Percentiles rank a stretch among this genome's conserved stretches.
Conservation (phyloP, 2,329 filamentous ascomycete species). For the Blastomyces gilchristii region DNA sequence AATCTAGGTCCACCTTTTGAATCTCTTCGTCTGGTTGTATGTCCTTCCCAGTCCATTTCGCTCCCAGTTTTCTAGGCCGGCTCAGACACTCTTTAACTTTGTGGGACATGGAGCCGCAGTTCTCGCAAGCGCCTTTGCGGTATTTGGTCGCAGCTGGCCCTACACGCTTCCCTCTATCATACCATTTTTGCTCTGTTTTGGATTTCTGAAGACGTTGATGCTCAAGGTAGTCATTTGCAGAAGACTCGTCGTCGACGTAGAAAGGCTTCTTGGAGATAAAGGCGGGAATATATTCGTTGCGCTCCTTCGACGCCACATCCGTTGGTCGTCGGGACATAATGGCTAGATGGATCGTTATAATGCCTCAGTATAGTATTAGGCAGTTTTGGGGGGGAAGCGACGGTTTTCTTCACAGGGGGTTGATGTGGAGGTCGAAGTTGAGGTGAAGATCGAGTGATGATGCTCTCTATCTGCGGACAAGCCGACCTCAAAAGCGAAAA, state of each 20-base stretch:
- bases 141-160: conserved; percentile 91
- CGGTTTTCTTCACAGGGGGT: neutral
- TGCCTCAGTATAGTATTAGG: neutral
- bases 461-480: neutral
- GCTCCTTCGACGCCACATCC: conserved; percentile 59
- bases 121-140: conserved; percentile 95
- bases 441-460: neutral
- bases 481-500: neutral
- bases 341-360: neutral
- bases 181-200: conserved; percentile 71
- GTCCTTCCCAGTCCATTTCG: conserved; percentile 82
- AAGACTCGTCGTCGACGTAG: conserved; percentile 70
- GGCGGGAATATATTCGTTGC: conserved; percentile 95
- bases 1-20: conserved; percentile 76
- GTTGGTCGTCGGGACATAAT: conserved; percentile 41
- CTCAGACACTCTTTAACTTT: conserved; percentile 89
- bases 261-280: conserved; percentile 99
- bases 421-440: neutral
- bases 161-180: conserved; percentile 74
- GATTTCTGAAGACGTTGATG: conserved; percentile 78
- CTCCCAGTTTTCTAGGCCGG: conserved; percentile 77
- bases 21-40: conserved; percentile 87
- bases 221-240: conserved; percentile 79
- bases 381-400: neutral
- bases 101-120: conserved; percentile 95